Conservation (phyloP, 345 rosid genomes). For the Gossypium australe region DNA sequence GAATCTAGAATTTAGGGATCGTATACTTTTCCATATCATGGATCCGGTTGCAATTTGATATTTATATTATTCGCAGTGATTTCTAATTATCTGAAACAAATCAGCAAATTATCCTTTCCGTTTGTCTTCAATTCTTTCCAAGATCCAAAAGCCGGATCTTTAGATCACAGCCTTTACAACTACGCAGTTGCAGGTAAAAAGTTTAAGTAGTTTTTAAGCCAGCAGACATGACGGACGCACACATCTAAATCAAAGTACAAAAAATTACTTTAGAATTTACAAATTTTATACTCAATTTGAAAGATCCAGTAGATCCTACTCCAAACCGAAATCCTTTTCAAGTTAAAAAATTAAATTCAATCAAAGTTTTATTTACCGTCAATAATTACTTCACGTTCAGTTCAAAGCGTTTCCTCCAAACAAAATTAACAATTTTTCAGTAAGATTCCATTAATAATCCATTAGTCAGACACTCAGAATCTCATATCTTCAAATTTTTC, state of each 20-base stretch:
- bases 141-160: background rate
- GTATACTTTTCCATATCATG: background rate
- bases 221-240: background rate
- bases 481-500: slow-evolving; percentile 9
- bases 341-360: background rate
- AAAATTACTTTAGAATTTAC: background rate
- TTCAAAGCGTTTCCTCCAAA: background rate
- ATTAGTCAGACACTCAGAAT: background rate
- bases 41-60: background rate
- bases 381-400: background rate
- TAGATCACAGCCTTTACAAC: background rate
- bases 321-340: background rate
- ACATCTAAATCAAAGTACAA: background rate
- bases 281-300: background rate
- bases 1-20: background rate
- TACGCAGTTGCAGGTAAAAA: background rate
- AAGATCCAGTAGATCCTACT: slow-evolving; percentile 10
- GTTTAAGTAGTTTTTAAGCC: background rate
- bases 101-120: background rate
- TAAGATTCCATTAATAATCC: background rate
- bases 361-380: background rate
- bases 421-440: background rate
- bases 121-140: background rate
- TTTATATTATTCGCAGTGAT: background rate
- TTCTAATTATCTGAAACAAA: background rate